Evolutionary conservation across 2,329 filamentous ascomycete genomes (phyloP).

Genomic region (Fusarium torulosum): DNA sequence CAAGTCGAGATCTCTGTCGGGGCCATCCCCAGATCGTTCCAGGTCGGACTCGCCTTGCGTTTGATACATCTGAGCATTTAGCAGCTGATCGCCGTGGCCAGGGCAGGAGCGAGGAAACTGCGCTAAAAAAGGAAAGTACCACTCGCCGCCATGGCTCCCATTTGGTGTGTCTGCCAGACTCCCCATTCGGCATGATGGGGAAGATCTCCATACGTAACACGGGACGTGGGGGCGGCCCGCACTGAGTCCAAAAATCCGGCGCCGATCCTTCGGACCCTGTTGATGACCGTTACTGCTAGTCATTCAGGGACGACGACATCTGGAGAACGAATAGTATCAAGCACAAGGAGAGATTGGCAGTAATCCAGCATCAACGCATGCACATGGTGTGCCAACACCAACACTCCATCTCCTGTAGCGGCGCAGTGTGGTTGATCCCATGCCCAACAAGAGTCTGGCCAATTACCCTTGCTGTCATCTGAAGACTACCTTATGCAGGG

Average conservation of each 20-base stretch:
- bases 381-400: neutral
- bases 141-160: neutral
- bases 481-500: neutral
- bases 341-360: neutral
- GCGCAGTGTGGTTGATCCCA: neutral
- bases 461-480: neutral
- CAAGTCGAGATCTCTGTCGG: neutral
- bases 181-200: slow-evolving; percentile 5
- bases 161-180: slow-evolving; percentile 1
- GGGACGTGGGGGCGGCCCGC: slow-evolving; percentile 5
- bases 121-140: slow-evolving; percentile 1
- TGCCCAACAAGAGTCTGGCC: neutral
- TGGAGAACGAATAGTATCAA: neutral
- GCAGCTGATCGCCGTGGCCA: neutral
- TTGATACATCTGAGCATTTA: neutral
- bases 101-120: neutral
- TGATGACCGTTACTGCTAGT: neutral
- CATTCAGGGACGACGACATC: neutral
- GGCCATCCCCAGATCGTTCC: neutral
- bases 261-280: neutral
- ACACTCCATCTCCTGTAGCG: neutral
- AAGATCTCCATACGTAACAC: slow-evolving; percentile 1
- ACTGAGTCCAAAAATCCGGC: neutral
- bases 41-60: neutral
- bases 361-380: neutral